Base-by-base conservation (phyloP, 2,329 filamentous ascomycete species). In the Massarina eburnea region DNA sequence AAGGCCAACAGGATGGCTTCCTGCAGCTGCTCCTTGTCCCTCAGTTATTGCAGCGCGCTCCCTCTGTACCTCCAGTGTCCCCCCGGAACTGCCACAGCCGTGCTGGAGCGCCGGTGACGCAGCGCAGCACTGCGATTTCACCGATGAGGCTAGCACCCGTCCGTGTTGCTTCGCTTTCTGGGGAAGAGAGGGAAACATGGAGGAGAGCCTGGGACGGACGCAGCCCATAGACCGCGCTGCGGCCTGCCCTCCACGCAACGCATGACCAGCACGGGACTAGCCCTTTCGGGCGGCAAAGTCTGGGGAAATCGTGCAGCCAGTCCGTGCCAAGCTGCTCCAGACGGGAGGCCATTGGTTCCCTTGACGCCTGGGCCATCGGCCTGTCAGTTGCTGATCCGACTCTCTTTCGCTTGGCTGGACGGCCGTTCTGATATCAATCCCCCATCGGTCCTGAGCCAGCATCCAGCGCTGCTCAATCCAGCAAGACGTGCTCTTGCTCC, bases 1-100 rank as follows among this genome's bases (percentile, higher is more conserved):
- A 45, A 54, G 52, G 50, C 54, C 49, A 52, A 51, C 52, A 39
- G 39, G 52, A 54, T 51, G 53, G 48, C 52, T 43, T 52, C 35
- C 54, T 50, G 55, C 53, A 51, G 46, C 43, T 26, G 41, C 45
- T 51, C 48, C 54, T 54, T 52, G 42, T 52, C 48, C 19, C 48
- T 45, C 42, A 38, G 51, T 39, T 44, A 30, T 36, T 41, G 33
- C 39, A 46, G 14, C 21, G 24, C 24, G n/a, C n/a, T 24, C 20
- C 17, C 20, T 19, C n/a, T 19, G 15, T 20, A 35, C 17, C 33
- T 18, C 19, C 21, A 26, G 35, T 24, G 19, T 17, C 8, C 22
- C 17, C 49, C 32, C 42, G 38, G 36, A 14, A 15, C 36, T 9
- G 43, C 47, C 17, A 38, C 30, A 18, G 21, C 36, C 12, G 35